Evolutionary conservation across 2,329 filamentous ascomycete genomes (phyloP).

Genomic region (Ophiostoma ulmi): DNA sequence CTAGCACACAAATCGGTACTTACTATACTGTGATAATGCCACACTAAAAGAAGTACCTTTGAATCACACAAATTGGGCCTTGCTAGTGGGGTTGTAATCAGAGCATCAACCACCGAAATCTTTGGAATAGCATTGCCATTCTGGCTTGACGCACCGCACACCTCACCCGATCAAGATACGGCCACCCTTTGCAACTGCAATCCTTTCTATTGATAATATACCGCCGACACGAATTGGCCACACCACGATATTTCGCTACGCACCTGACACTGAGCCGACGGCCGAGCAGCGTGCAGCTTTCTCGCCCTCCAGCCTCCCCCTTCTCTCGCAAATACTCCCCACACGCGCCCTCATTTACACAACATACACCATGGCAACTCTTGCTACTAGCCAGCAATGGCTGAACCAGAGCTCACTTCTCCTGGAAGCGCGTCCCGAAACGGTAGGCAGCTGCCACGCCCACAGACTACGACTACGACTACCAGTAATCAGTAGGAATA

Average conservation of each 20-base stretch:
- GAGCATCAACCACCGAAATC: slow-evolving; percentile 1
- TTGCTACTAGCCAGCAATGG: slow-evolving; percentile 82
- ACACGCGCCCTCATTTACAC: not conserved
- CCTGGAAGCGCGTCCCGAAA: slow-evolving; percentile 76
- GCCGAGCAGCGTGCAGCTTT: not conserved
- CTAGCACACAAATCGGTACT: not conserved
- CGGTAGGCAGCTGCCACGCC: slow-evolving; percentile 50
- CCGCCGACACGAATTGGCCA: not conserved
- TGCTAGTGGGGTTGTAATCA: slow-evolving; percentile 13
- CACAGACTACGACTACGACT: not conserved
- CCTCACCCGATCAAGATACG: not conserved
- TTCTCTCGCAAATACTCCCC: not conserved
- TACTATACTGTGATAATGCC: not conserved
- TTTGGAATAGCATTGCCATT: not conserved
- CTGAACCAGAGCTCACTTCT: slow-evolving; percentile 81
- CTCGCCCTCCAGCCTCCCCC: not conserved
- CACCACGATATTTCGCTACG: not conserved
- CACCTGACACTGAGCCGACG: not conserved
- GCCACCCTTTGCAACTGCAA: not conserved
- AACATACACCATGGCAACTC: slow-evolving; percentile 62
- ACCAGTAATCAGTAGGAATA: not conserved
- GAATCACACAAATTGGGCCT: not conserved
- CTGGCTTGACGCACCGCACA: not conserved
- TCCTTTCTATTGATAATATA: not conserved
- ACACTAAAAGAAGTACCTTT: not conserved